These are phyloP conservation scores for Talaromyces sp. DNA, from an alignment of 2,329 filamentous ascomycete genomes.

Conservation along the genomic window DNA sequence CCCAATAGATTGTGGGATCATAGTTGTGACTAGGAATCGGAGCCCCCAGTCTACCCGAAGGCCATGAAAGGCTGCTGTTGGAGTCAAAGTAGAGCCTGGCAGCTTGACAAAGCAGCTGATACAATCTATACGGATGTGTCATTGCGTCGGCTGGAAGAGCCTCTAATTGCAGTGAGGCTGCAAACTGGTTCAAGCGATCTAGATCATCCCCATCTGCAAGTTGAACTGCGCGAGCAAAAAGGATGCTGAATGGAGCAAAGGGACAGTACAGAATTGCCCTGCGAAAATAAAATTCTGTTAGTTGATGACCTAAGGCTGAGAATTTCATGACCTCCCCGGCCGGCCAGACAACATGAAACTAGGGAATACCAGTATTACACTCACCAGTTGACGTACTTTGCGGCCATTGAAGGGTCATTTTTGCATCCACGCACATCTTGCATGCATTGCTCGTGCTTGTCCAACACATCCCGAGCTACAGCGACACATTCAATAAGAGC, in stretches of 20 bases:
- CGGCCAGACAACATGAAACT: background rate
- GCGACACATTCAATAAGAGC: slow-evolving; percentile 3
- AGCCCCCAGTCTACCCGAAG: background rate
- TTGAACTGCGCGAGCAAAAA: slow-evolving; percentile 11
- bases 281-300: background rate
- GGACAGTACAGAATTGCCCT: slow-evolving; percentile 12
- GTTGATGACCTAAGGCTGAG: background rate
- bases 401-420: background rate
- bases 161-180: background rate
- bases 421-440: slow-evolving; percentile 7
- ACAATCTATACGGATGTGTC: slow-evolving; percentile 11
- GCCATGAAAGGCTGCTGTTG: background rate
- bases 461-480: slow-evolving; percentile 11
- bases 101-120: slow-evolving; percentile 12
- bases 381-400: background rate
- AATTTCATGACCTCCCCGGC: background rate
- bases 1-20: background rate
- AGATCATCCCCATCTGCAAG: slow-evolving; percentile 5
- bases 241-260: slow-evolving; percentile 13
- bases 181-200: slow-evolving; percentile 1
- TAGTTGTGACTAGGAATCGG: background rate
- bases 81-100: slow-evolving; percentile 10
- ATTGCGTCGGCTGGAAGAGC: background rate
- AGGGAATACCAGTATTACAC: background rate
- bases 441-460: slow-evolving; percentile 12